phyloP scores from a whole-genome alignment of 805 yeast genomes.

The Suhomyces prunicola region DNA sequence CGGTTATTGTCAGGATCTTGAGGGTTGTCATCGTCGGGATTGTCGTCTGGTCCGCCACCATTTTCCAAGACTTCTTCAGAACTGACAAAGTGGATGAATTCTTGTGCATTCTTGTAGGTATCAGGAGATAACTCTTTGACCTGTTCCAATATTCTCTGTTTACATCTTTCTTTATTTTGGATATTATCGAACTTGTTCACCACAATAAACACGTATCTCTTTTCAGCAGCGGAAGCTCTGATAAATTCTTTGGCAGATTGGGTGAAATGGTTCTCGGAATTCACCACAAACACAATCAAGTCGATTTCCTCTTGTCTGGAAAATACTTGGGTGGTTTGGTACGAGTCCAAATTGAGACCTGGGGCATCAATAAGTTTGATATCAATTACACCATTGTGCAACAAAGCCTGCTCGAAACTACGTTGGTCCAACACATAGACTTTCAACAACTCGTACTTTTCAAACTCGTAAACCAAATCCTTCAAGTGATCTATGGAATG shows the following conservation, averaged over 20 bases:
- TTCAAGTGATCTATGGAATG: constrained; percentile 56
- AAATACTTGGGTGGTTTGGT: constrained; percentile 91
- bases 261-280: constrained; percentile 94
- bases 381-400: constrained; percentile 88
- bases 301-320: constrained; percentile 97
- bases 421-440: constrained; percentile 81
- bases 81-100: constrained; percentile 90
- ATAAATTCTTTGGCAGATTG: constrained; percentile 92
- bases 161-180: constrained; percentile 76
- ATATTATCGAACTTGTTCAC: constrained; percentile 91
- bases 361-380: constrained; percentile 95
- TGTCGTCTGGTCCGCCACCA: constrained; percentile 25
- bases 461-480: constrained; percentile 70
- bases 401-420: constrained; percentile 60
- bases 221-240: constrained; percentile 84
- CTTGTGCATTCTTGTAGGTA: constrained; percentile 81
- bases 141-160: constrained; percentile 73
- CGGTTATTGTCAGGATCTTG: constrained; percentile 29
- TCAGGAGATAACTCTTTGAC: constrained; percentile 85
- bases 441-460: constrained; percentile 67
- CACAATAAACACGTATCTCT: constrained; percentile 87
- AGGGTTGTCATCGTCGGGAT: constrained; percentile 26
- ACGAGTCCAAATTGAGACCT: constrained; percentile 88
- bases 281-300: constrained; percentile 91
- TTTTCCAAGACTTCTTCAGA: constrained; percentile 48